Percentiles rank a stretch among this genome's conserved stretches.
Evolutionary conservation across 1,139 yeast genomes (phyloP).

Genomic region (Hansenula lynferdii): DNA sequence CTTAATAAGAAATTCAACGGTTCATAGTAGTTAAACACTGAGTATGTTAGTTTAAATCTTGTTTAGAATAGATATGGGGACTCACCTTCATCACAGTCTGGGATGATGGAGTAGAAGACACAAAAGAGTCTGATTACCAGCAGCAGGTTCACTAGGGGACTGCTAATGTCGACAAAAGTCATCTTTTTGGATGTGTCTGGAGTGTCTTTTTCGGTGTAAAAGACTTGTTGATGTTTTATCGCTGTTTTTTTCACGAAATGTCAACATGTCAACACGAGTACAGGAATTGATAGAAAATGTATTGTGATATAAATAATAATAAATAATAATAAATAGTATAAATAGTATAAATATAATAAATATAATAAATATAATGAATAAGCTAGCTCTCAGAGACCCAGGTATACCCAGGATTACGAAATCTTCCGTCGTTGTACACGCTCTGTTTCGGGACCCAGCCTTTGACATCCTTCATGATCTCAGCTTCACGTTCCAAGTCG

Average conservation of each 20-base stretch:
- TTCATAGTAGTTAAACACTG: constrained; percentile 86
- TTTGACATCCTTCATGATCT: constrained; percentile 52
- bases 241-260: not conserved
- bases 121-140: constrained; percentile 26
- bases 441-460: constrained; percentile 51
- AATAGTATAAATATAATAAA: constrained; percentile 6
- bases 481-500: constrained; percentile 64
- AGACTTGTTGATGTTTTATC: too few species aligned
- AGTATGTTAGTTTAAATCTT: too few species aligned
- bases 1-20: constrained; percentile 77
- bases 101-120: constrained; percentile 56
- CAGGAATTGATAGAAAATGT: too few species aligned
- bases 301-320: too few species aligned
- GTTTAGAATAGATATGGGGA: too few species aligned
- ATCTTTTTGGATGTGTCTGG: too few species aligned
- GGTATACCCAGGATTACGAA: constrained; percentile 15
- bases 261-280: too few species aligned
- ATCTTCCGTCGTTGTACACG: constrained; percentile 38
- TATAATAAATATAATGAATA: too few species aligned
- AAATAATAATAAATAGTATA: constrained; percentile 6
- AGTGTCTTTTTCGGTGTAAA: too few species aligned
- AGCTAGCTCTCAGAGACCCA: constrained; percentile 11
- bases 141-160: constrained; percentile 3
- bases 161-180: not conserved
- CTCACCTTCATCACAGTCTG: constrained; percentile 85